Base-by-base conservation (phyloP, 371 early-diverging fungal species). In the Blastocladiella emersonii region DNA sequence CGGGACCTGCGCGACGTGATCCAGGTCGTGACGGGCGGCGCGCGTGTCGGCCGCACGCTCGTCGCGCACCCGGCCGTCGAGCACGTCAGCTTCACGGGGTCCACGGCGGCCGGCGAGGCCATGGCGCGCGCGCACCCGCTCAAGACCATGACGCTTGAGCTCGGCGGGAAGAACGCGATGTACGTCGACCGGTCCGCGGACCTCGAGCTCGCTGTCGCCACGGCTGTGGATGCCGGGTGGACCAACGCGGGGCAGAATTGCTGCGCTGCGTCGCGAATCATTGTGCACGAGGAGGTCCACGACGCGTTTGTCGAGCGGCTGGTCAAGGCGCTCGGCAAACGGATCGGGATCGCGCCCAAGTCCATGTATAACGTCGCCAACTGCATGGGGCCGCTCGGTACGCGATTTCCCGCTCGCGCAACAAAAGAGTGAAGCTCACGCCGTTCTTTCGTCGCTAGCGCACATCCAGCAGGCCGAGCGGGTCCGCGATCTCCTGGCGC, bases 121-220 rank as follows among this genome's bases (percentile, higher is more conserved):
- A 72, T 79, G 7, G 79, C 88, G 41, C 83, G 89, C 6, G 70
- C 69, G 25, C 77, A 78, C 51, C 87, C 83, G 45, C 78, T 91
- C 56, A 90, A 90, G 71, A 72, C 80, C 25, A 78, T 88, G 34
- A 80, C 87, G 36, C 82, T 94, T 32, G 95, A 94, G 71, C 83
- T 94, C 34, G 95, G 95, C 57, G 95, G 95, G 61, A 95, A 95
- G 77, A 84, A 84, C 34, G 88, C 93, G 0, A 79, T 85, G 63
- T 88, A 93, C 56, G 87, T 94, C 21, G 88, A 85, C 72, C 84
- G 80, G 8, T 92, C 90, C 69, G 91, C 88, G 5, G 87, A 93
- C 67, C 66, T 93, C 44, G 84, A 85, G 25, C 74, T 77, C 57
- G 91, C 91, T 10, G 88, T 90, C n/a, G 75, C 76, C 57, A 78